Base-by-base conservation (phyloP, 2,329 filamentous ascomycete species). In the Colletotrichum noveboracense region DNA sequence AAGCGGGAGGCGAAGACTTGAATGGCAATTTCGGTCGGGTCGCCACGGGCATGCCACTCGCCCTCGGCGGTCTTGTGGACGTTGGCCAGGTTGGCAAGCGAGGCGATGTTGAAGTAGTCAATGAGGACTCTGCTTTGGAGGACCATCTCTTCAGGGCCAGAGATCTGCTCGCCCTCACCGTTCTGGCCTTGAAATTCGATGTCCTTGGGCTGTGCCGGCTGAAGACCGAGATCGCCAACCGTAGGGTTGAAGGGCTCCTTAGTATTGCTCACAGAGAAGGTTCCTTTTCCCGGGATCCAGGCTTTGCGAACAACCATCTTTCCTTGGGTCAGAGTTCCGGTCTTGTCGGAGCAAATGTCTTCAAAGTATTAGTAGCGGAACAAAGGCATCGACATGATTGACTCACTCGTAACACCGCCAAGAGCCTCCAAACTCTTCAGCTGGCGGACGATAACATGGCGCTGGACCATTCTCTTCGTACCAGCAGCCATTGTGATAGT, bases 1-100 rank as follows among this genome's bases (percentile, higher is more conserved):
- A 95, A 95, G 14, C 93, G 91, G 56, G 89, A 91, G 10, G 93
- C 92, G 80, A 95, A 94, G 0, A 95, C 93, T 78, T 95, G 93
- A 61, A 95, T 93, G 3, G 93, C 93, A 76, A 95, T 94, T 79
- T 95, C 93, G 2, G 93, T 94, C 0, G 92, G 92, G 78, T 94
- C 92, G 56, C 92, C 93, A 64, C 91, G 89, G 32, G 90, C 91
- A 71, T 90, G 87, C 93, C 93, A 94, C 69, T 88, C 84, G 16
- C 81, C 83, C 14, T 91, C 79, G 24, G 89, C 85, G 14, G 85
- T 86, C 76, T 91, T 86, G 76, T 92, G 89, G 6, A 94, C 89
- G 38, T 89, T 89, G 3, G 93, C 92, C 26, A 94, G 85, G 78
- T 94, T 94, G 55, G 92, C 92, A 64, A 94, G 87, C 0, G 92